Evolutionary conservation across 2,329 filamentous ascomycete species (phyloP).

Genomic region (Cylindrodendrum hubeiense): DNA sequence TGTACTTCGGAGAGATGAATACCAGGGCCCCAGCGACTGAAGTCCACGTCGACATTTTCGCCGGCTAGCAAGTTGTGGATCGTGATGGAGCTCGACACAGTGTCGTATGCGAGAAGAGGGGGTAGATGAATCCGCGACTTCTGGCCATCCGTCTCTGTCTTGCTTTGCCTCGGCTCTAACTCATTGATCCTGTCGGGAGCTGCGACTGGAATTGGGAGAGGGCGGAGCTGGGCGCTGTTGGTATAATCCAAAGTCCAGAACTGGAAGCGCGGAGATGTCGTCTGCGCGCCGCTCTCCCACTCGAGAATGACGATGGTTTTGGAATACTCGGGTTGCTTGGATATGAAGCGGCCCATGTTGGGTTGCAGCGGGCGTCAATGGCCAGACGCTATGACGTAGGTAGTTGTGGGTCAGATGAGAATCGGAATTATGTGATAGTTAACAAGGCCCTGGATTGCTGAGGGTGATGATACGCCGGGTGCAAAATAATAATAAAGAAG

Average conservation of each 20-base stretch:
- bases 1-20: conserved; percentile 2
- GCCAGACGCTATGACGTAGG: too few relatives aligned
- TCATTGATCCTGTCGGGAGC: background rate
- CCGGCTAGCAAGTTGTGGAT: background rate
- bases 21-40: conserved; percentile 10
- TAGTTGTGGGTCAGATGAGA: too few relatives aligned
- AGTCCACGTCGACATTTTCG: background rate
- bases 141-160: background rate
- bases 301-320: conserved; percentile 14
- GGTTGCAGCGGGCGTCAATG: too few relatives aligned
- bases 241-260: conserved; percentile 13
- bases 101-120: background rate
- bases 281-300: background rate
- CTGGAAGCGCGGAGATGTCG: background rate
- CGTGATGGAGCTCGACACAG: background rate
- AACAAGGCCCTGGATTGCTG: too few relatives aligned
- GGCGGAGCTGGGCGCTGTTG: background rate
- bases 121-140: background rate
- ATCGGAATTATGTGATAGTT: too few relatives aligned
- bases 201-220: background rate
- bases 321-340: background rate
- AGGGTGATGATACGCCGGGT: too few relatives aligned
- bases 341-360: background rate
- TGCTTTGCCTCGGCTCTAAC: background rate
- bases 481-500: too few relatives aligned